Base-by-base conservation (phyloP, 768 basidiomycete genomes). In the Rubroboletus pulcherrimus region DNA sequence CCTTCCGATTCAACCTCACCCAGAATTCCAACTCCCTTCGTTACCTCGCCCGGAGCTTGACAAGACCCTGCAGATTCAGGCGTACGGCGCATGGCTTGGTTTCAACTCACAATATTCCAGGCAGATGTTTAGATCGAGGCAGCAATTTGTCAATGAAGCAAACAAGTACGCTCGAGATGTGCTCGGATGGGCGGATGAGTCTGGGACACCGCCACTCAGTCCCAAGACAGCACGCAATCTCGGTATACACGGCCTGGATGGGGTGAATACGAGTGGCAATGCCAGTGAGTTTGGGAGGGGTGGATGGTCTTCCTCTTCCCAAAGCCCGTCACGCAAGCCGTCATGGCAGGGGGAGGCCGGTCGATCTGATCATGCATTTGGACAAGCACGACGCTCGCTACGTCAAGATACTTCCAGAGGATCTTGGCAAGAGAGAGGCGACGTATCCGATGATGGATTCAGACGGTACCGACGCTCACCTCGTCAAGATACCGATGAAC, bases 41-140 rank as follows among this genome's bases (percentile, higher is more conserved):
- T 30, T 68, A 43, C 31, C 63, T 30, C 41, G 7, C 4, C 5
- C 61, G 3, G 30, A 50, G 0, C 74, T 83, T 1, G 70, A 71
- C 10, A 63, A 60, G 14, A 71, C 77, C 24, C 59, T 66, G 11
- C 85, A 84, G 63, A 71, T 69, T 0, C 75, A 80, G 60, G 78
- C 79, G 1, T 86, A 85, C 61, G 71, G 74, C 34, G 77, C 81
- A 29, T 81, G 75, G 74, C 65, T 86, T 41, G 84, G 84, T 12
- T 86, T 81, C 65, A 85, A 84, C 65, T 78, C 80, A 19, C 65
- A 72, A 5, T 69, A 68, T 45, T 43, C 72, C 33, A 77, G 71
- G 60, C 49, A 57, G 8, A 51, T 81, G 51, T 64, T 69, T 40
- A 78, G 77, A 75, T 71, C 68, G 10, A 70, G 63, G 43, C 70